Evolutionary conservation across 176 grass and related monocot species (phyloP).

Genomic region (Aegilops tauschii): DNA sequence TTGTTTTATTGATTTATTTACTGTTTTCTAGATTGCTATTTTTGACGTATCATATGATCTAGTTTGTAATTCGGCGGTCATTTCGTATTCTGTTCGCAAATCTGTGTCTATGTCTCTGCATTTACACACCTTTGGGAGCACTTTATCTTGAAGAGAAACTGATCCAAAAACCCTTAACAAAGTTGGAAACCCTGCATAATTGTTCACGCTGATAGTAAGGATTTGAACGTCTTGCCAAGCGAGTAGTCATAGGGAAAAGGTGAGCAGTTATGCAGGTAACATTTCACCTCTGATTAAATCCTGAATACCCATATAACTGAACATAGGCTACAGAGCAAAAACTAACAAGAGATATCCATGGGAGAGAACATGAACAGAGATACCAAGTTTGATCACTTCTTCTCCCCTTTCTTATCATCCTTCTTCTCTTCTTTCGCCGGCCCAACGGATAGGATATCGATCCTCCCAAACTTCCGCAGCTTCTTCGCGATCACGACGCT

Average conservation of each 20-base stretch:
- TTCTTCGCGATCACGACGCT: conserved; percentile 69
- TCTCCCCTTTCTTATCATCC: conserved; percentile 66
- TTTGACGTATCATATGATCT: too few species aligned
- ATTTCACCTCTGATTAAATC: neutral
- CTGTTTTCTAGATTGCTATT: neutral
- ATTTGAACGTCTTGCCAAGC: too few species aligned
- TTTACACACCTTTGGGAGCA: too few species aligned
- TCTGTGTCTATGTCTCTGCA: too few species aligned
- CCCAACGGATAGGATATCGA: conserved; percentile 72
- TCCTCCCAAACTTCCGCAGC: conserved; percentile 71
- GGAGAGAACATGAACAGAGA: neutral
- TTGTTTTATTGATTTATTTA: neutral
- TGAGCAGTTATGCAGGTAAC: neutral
- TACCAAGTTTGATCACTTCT: conserved; percentile 32
- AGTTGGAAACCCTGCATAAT: neutral
- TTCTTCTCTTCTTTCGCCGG: conserved; percentile 83
- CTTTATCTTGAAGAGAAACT: neutral
- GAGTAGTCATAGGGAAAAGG: too few species aligned
- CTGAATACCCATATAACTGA: neutral
- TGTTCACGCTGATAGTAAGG: too few species aligned
- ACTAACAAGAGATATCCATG: too few species aligned
- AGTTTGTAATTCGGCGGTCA: neutral
- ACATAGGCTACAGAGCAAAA: neutral
- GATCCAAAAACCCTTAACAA: neutral
- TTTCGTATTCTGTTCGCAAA: neutral